These are phyloP conservation scores for Meredithiella fracta DNA, from an alignment of 2,329 filamentous ascomycete genomes.

Conservation along the genomic window DNA sequence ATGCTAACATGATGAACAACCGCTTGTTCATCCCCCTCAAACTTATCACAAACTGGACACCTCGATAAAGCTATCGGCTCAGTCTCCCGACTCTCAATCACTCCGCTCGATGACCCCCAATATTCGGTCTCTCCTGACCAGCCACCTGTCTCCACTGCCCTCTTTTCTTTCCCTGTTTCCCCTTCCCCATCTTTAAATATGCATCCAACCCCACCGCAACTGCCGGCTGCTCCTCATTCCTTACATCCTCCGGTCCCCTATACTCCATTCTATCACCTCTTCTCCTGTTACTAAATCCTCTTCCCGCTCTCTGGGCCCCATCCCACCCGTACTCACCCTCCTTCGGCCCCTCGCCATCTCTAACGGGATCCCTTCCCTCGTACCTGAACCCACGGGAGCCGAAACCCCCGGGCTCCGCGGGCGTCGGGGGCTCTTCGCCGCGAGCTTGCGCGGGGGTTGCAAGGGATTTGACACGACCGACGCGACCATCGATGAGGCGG, in stretches of 20 bases:
- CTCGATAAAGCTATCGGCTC: conserved; percentile 17
- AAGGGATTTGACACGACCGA: conserved; percentile 58
- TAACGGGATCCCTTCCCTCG: conserved; percentile 25
- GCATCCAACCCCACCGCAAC: conserved; percentile 32
- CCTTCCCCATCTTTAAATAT: conserved; percentile 28
- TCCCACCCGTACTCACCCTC: conserved; percentile 19
- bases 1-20: conserved; percentile 49
- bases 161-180: not conserved
- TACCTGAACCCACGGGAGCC: not conserved
- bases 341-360: conserved; percentile 23
- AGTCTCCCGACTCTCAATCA: conserved; percentile 3
- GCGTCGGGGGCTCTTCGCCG: conserved; percentile 13
- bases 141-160: not conserved
- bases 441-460: conserved; percentile 17
- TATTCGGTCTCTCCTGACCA: not conserved
- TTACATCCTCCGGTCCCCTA: not conserved
- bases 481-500: conserved; percentile 50
- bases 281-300: conserved; percentile 19
- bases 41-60: conserved; percentile 50
- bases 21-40: conserved; percentile 52
- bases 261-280: conserved; percentile 19
- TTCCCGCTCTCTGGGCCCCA: conserved; percentile 22
- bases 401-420: conserved; percentile 10
- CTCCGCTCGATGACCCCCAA: not conserved
- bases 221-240: conserved; percentile 20